Evolutionary conservation across 345 rosid genomes (phyloP).

Genomic region (Eucalyptus regnans): DNA sequence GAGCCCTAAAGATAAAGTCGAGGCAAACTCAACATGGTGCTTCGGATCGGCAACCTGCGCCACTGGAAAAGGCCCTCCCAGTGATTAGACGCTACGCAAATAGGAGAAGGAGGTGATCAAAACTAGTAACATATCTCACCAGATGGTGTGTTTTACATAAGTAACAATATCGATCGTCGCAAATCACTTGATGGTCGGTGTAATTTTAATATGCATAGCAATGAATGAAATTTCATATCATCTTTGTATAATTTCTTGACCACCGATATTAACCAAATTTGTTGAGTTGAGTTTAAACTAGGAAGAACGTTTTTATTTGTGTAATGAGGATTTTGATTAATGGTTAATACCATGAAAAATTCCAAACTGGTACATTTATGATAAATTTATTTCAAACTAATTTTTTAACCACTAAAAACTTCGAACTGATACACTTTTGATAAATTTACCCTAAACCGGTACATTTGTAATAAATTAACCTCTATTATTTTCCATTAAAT

Average conservation of each 20-base stretch:
- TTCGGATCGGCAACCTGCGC: no score
- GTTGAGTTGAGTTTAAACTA: neutral
- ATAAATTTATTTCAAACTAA: accelerated
- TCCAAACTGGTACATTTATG: accelerated
- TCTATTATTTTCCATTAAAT: accelerated
- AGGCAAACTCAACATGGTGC: neutral
- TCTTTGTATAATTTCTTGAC: neutral
- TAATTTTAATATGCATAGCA: neutral
- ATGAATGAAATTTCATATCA: neutral
- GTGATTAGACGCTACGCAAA: accelerated
- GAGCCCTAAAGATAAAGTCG: neutral
- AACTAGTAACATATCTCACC: neutral
- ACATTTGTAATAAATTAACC: no score
- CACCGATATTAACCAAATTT: neutral
- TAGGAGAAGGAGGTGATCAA: neutral
- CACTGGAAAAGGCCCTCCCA: neutral
- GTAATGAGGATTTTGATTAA: neutral
- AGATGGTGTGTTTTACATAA: neutral
- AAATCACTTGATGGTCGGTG: neutral
- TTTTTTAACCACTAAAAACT: no score
- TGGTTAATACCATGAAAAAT: neutral
- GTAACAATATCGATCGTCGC: neutral
- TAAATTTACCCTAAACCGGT: accelerated
- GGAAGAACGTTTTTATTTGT: neutral
- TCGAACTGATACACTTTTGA: no score